Conservation (phyloP, 2,329 filamentous ascomycete species). For the Cladosporium sp. region DNA sequence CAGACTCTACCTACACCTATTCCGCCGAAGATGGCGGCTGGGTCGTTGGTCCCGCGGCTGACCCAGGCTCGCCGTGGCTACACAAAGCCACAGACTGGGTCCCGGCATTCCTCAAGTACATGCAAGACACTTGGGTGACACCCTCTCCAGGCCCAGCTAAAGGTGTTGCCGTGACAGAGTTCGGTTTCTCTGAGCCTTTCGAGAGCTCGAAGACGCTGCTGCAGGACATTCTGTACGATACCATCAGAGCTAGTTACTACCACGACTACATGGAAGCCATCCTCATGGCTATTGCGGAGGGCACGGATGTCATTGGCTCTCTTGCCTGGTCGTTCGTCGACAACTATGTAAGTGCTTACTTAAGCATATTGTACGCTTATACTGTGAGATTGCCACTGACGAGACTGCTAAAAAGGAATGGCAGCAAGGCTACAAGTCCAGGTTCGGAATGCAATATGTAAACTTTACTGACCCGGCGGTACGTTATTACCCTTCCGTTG, state of each 20-base stretch:
- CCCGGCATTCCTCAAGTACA: constrained; percentile 35
- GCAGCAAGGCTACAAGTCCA: constrained; percentile 33
- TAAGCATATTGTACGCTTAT: background rate
- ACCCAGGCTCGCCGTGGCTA: constrained; percentile 36
- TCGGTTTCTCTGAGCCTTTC: constrained; percentile 41
- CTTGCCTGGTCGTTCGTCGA: constrained; percentile 41
- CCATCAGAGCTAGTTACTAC: constrained; percentile 36
- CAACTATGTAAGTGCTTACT: constrained; percentile 34
- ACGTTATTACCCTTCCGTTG: background rate
- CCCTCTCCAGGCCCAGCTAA: constrained; percentile 18
- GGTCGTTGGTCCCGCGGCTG: constrained; percentile 35
- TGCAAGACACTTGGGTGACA: constrained; percentile 33
- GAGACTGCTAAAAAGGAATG: constrained; percentile 25
- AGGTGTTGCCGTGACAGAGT: constrained; percentile 40
- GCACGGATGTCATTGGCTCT: constrained; percentile 38
- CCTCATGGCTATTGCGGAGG: constrained; percentile 38
- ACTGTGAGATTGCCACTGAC: background rate
- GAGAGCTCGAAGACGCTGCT: constrained; percentile 36
- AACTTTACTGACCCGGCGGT: constrained; percentile 38
- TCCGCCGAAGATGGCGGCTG: constrained; percentile 31
- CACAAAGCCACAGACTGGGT: constrained; percentile 40
- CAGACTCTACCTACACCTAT: constrained; percentile 38
- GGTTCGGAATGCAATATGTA: constrained; percentile 43
- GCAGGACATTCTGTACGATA: constrained; percentile 35
- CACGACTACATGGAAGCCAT: constrained; percentile 37